Evolutionary conservation across 2,329 filamentous ascomycete genomes (phyloP).

Genomic region (Colletotrichum camelliae): DNA sequence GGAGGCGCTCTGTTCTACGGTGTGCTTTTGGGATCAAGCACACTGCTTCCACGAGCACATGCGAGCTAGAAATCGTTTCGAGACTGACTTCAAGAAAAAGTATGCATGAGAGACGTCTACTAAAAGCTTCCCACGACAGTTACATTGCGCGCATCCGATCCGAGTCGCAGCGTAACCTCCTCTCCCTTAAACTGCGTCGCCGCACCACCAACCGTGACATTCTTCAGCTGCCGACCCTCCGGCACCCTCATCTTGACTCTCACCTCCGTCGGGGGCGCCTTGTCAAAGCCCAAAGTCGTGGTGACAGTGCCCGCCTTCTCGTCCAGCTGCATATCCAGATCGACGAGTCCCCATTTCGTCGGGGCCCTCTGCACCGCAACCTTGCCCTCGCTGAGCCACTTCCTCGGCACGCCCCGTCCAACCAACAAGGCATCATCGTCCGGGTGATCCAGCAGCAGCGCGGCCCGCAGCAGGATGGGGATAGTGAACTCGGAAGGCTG

Average conservation of each 20-base stretch:
- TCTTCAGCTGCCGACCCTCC: not conserved
- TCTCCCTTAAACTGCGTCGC: not conserved
- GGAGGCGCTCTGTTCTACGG: not conserved
- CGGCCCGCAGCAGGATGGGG: not conserved
- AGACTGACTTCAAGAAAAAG: not conserved
- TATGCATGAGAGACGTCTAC: accelerated
- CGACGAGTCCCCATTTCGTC: not conserved
- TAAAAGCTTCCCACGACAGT: not conserved
- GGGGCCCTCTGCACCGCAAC: not conserved
- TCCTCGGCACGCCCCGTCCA: not conserved
- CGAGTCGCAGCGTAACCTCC: not conserved
- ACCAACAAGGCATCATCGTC: not conserved
- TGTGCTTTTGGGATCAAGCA: not conserved
- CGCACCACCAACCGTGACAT: not conserved
- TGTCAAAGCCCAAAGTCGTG: not conserved
- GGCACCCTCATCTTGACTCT: not conserved
- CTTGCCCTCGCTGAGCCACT: not conserved
- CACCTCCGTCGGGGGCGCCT: not conserved
- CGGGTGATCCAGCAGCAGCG: not conserved
- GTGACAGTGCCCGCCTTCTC: not conserved
- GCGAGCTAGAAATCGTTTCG: not conserved
- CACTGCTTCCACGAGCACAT: not conserved
- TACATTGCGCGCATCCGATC: not conserved
- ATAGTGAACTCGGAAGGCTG: not conserved
- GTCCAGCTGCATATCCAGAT: not conserved